Base-by-base conservation (phyloP, 2,329 filamentous ascomycete species). In the Diaporthe capsici region DNA sequence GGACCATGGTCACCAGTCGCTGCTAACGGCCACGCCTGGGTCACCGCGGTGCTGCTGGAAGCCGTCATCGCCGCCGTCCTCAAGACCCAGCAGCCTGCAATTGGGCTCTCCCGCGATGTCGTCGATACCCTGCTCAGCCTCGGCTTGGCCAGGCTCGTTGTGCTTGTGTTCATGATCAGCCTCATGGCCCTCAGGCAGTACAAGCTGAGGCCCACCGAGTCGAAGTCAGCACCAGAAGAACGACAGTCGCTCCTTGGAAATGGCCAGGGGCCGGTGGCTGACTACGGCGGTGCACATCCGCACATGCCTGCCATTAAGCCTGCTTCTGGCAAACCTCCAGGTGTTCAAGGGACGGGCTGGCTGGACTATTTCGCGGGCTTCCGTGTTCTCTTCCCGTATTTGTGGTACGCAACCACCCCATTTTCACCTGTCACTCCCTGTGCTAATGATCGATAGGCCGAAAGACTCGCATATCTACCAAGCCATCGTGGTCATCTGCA, bases 291-390 rank as follows among this genome's bases (percentile, higher is more conserved):
- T 17, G 51, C 72, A 13, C 58, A 76, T n/a, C 49, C 25, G 3
- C 63, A 72, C 85, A 85, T 57, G 83, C 82, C 12, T 77, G 80
- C 53, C 73, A 78, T 12, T 77, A 58, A 31, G 47, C 72, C 79
- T 4, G 57, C 79, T 17, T 75, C 73, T 7, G 75, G 65, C 2
- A 78, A 80, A 49, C 73, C 76, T 4, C 73, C 76, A 6, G 79
- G 81, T 68, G 80, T 83, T 13, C 81, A 84, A 60, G 81, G 82
- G 39, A 81, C 83, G 3, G 82, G 85, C 3, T 88, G 86, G 86
- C 80, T 87, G 13, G 86, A 87, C 76, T 88, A 88, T 75, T 82
- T 88, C 76, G 82, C 85, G 17, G 86, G 86, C 0, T 88, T 87
- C 77, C 78, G 82, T 20, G 82, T 86, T 13, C 80, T 88, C 8